Evolutionary conservation across 2,329 filamentous ascomycete genomes (phyloP), one percentile per base, ranked within the genome.

Genomic region (Colletotrichum incanum): DNA sequence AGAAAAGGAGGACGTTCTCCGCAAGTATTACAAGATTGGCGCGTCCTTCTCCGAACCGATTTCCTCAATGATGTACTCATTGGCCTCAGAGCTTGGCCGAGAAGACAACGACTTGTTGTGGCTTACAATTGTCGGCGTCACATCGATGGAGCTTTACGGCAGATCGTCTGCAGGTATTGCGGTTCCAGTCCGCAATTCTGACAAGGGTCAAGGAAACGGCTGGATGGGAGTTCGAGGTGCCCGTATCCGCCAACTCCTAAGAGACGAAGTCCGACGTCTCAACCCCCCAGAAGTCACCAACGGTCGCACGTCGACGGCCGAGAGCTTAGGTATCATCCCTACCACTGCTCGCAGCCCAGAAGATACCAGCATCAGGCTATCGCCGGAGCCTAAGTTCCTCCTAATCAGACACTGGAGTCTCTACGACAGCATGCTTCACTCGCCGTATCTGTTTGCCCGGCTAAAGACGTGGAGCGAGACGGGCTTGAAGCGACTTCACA

Each of bases 391-490:
- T 12, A 93, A 94, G 50, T 98, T 99, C 76, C 88, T 98, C 34
- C 89, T 99, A 0, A 94, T 98, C 65, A 89, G 96, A 43, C 96
- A 99, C 80, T 99, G 96, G 96, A 98, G 94, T 76, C 86, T 99
- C 18, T 98, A 98, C 81, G 96, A 99, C 79, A 98, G 95, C 80
- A 98, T 99, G 96, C 88, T 98, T 16, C 96, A 99, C 81, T 98
- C 95, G 0, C 95, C 96, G 0, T 98, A 98, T 78, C 89, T 99
- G 5, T 96, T 97, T 72, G 94, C 96, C 4, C 90, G 94, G 41
- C 88, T 99, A 56, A 96, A 97, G 82, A 95, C 98, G 58, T 99
- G 96, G 96, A 97, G 92, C 72, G 96, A 98, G 74, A 90, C 89
- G 62, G 96, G 96, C 3, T 89, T 94, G 65, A 97, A 97, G 80